Evolutionary conservation across 2,329 filamentous ascomycete species (phyloP), one percentile per base, ranked within the genome.

Genomic region (Penicillium sp.): DNA sequence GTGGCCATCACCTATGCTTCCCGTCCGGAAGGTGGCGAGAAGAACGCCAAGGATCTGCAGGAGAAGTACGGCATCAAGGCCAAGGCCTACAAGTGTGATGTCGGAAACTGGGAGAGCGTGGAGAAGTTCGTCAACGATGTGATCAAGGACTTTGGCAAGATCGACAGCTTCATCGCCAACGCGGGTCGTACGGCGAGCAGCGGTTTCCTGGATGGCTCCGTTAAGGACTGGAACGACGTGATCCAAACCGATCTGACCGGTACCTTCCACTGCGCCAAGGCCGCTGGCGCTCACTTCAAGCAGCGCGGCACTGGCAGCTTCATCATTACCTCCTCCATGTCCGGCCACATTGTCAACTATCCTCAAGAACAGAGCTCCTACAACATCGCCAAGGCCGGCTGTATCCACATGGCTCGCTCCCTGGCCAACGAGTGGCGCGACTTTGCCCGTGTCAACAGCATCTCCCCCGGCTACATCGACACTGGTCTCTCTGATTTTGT

Each of bases 221-320:
- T 84, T 14, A 73, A 82, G 57, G 84, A 86, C 59, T 79, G 79
- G 59, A 79, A 88, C 60, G 76, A 80, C 63, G 85, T 94, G 71
- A 74, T 94, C 64, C 77, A 84, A 54, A 82, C 90, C 56, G 93
- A 95, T 65, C 74, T 94, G 52, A 92, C 80, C n/a, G 89, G 88
- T 9, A 80, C 76, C 17, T 85, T 87, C 67, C 79, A 89, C 75
- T 93, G 86, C 47, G 86, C 87, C 16, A 85, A 90, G 70, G 86
- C 86, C 13, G 85, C 86, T n/a, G 89, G 88, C 22, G 75, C 81
- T 38, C 83, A 92, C 66, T 82, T 82, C 74, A 79, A 79, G 65
- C 68, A 80, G 66, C 73, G 75, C 45, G 76, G 77, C 52, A 79
- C 69, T 8, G 80, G 80, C 33, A 77, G 72, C 44, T 74, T 83